Percentiles rank a stretch among this genome's conserved stretches.
Conservation (phyloP, 768 basidiomycete genomes). For the Leucosporidium creatinivorum region DNA sequence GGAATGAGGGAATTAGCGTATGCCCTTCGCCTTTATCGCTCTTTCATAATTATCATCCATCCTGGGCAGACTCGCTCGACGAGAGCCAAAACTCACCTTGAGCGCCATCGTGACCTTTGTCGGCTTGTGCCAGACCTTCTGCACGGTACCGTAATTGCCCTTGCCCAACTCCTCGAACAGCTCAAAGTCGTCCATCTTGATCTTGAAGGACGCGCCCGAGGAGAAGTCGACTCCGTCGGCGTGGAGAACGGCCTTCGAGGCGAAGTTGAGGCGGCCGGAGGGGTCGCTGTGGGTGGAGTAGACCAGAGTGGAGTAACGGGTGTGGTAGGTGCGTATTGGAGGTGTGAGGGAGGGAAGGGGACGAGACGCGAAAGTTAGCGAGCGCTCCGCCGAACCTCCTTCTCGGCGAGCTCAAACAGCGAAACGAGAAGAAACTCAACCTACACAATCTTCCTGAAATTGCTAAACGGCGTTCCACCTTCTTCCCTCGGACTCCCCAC, state of each 20-base stretch:
- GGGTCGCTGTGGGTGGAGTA: constrained; percentile 60
- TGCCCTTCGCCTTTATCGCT: background rate
- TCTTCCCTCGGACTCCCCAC: constrained; percentile 8
- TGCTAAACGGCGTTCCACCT: constrained; percentile 67
- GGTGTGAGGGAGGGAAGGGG: background rate
- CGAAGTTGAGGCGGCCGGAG: constrained; percentile 88
- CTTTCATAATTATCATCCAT: background rate
- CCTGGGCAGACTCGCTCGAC: background rate
- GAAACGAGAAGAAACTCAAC: constrained; percentile 40
- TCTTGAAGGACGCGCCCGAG: constrained; percentile 79
- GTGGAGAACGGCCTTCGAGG: constrained; percentile 84
- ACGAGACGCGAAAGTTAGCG: background rate
- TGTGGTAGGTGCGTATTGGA: background rate
- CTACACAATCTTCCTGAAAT: constrained; percentile 89
- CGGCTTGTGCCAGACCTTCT: constrained; percentile 86
- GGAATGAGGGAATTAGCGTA: background rate
- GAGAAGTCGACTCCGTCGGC: constrained; percentile 82
- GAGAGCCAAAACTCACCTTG: constrained; percentile 59
- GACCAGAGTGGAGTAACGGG: background rate
- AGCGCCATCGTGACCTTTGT: constrained; percentile 97
- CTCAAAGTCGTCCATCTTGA: constrained; percentile 79
- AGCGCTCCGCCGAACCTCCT: background rate
- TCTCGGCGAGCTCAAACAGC: constrained; percentile 5
- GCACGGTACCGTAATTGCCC: constrained; percentile 96
- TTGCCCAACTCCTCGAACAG: constrained; percentile 88